phyloP scores from a whole-genome alignment of 2,329 filamentous ascomycete genomes.

The Trichoderma gracile region DNA sequence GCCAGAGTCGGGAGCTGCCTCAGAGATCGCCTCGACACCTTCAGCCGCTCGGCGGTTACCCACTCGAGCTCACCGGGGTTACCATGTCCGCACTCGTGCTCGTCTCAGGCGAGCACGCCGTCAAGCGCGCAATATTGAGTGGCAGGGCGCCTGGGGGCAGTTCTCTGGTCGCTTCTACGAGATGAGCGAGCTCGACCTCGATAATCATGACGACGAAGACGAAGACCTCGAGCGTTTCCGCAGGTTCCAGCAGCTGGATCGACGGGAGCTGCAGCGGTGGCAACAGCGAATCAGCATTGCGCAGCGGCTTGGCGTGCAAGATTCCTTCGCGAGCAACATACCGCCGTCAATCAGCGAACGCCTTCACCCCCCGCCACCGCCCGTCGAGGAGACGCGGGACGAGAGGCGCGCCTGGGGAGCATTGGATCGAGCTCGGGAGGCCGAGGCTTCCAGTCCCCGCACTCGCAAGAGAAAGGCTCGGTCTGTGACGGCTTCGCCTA shows the following conservation, averaged over 20 bases:
- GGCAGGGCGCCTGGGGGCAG: slow-evolving; percentile 81
- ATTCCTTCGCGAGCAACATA: slow-evolving; percentile 67
- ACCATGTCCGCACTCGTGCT: slow-evolving; percentile 56
- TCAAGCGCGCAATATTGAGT: slow-evolving; percentile 74
- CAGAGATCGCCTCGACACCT: slow-evolving; percentile 37
- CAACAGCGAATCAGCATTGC: slow-evolving; percentile 82
- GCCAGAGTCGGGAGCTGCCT: slow-evolving; percentile 35
- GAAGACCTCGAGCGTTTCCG: slow-evolving; percentile 67
- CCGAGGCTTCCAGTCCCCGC: slow-evolving; percentile 54
- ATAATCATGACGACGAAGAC: slow-evolving; percentile 57
- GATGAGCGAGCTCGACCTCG: slow-evolving; percentile 46
- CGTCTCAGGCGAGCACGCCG: slow-evolving; percentile 56
- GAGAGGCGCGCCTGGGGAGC: slow-evolving; percentile 87
- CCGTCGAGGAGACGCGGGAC: slow-evolving; percentile 72
- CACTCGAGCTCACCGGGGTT: slow-evolving; percentile 39
- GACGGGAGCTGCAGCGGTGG: slow-evolving; percentile 70
- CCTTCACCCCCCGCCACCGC: slow-evolving; percentile 58
- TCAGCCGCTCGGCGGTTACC: slow-evolving; percentile 37
- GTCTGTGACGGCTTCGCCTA: slow-evolving; percentile 70
- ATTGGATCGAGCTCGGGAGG: slow-evolving; percentile 79
- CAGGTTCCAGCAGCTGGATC: slow-evolving; percentile 55
- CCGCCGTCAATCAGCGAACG: slow-evolving; percentile 61
- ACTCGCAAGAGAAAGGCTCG: slow-evolving; percentile 72
- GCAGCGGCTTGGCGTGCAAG: slow-evolving; percentile 71
- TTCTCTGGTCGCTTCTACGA: slow-evolving; percentile 65